A percentile compares a stretch with the other conserved stretches of the same genome.
Conservation (phyloP, 257 asterid species). For the Jasminum sambac region DNA sequence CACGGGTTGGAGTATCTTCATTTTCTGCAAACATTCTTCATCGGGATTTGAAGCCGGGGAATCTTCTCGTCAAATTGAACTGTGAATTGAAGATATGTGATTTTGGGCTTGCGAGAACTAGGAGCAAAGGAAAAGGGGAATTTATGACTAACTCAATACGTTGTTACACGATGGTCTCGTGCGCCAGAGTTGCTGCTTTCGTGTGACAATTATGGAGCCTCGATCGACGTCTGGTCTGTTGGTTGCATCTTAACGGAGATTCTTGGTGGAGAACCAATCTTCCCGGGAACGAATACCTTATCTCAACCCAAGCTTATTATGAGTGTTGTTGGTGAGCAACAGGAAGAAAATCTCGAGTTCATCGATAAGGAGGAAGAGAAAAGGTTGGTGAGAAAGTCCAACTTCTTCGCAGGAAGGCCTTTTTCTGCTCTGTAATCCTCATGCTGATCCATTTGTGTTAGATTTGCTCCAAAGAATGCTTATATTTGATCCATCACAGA, state of each 20-base stretch:
- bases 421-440: slow-evolving; percentile 13
- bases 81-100: background rate
- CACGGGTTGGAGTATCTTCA: background rate
- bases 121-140: background rate
- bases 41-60: background rate
- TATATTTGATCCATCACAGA: slow-evolving; percentile 6
- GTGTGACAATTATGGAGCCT: background rate
- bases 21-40: background rate
- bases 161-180: slow-evolving; percentile 1
- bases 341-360: background rate
- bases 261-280: background rate
- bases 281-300: background rate
- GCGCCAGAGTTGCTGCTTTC: slow-evolving; percentile 1
- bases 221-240: background rate
- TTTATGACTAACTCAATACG: background rate
- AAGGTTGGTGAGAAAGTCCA: background rate
- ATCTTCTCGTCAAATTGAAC: background rate
- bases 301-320: slow-evolving; percentile 4
- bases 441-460: slow-evolving; percentile 2
- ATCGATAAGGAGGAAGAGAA: background rate
- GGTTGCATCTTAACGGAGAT: background rate
- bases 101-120: background rate
- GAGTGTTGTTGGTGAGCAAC: slow-evolving; percentile 10
- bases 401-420: background rate
- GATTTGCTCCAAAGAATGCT: slow-evolving; percentile 11